A percentile compares a stretch with the other conserved stretches of the same genome.
Evolutionary conservation across 805 yeast species (phyloP).

Genomic region (Wickerhamomyces tratensis): DNA sequence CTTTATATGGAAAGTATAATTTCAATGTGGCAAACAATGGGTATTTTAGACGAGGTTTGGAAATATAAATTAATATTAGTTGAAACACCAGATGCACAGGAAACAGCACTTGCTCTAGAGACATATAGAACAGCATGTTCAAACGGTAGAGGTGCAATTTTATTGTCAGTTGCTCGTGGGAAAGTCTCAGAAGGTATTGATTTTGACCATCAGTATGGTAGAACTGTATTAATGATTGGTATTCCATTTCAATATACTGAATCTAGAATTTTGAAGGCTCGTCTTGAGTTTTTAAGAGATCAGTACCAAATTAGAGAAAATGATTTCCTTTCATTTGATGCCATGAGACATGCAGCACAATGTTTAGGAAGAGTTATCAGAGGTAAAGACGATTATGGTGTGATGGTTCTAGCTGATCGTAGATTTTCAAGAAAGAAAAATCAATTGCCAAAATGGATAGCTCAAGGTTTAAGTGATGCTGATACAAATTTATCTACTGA

Average conservation of each 20-base stretch:
- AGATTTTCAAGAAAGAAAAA: slow-evolving; percentile 78
- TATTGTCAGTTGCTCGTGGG: slow-evolving; percentile 97
- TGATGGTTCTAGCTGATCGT: slow-evolving; percentile 95
- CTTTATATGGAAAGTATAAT: slow-evolving; percentile 96
- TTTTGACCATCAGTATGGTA: slow-evolving; percentile 97
- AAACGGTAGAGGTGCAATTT: slow-evolving; percentile 95
- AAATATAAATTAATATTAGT: slow-evolving; percentile 89
- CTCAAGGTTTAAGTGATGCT: slow-evolving; percentile 85
- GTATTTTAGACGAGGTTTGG: slow-evolving; percentile 97
- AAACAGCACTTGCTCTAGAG: slow-evolving; percentile 89
- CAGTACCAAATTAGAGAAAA: slow-evolving; percentile 88
- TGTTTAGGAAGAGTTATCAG: slow-evolving; percentile 94
- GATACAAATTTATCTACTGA: slow-evolving; percentile 91
- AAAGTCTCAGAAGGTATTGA: slow-evolving; percentile 98
- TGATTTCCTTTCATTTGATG: slow-evolving; percentile 94
- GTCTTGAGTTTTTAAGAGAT: slow-evolving; percentile 88
- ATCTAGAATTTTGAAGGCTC: slow-evolving; percentile 88
- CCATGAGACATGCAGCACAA: slow-evolving; percentile 99
- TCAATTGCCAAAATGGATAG: slow-evolving; percentile 96
- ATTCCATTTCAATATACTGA: slow-evolving; percentile 99
- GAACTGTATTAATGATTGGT: slow-evolving; percentile 97
- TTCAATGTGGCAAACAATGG: slow-evolving; percentile 99
- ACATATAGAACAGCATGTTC: slow-evolving; percentile 95
- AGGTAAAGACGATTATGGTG: slow-evolving; percentile 98
- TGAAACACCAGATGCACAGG: slow-evolving; percentile 99